phyloP scores from a whole-genome alignment of 371 early-diverging fungal genomes.

The Rhizomucor pusillus region DNA sequence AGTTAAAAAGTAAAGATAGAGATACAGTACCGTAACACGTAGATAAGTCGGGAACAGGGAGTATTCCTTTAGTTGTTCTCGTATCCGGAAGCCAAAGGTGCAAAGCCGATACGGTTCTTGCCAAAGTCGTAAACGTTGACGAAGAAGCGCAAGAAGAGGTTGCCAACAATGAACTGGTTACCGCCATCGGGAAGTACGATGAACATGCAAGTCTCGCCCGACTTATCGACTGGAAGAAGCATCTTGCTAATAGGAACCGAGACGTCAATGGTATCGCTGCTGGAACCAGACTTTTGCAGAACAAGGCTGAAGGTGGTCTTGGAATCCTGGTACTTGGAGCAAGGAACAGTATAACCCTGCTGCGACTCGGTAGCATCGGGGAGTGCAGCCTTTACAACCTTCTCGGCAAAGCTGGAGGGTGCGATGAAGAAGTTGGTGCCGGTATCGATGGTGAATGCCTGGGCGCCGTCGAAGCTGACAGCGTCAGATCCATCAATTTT shows the following conservation, averaged over 20 bases:
- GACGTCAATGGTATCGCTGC: background rate
- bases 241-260: conserved; percentile 10
- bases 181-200: conserved; percentile 10
- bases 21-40: too few relatives aligned
- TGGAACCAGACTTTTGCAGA: background rate
- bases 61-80: too few relatives aligned
- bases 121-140: conserved; percentile 37
- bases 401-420: conserved; percentile 15
- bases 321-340: conserved; percentile 5
- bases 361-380: background rate
- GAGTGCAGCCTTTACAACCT: conserved; percentile 14
- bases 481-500: background rate
- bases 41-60: too few relatives aligned
- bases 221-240: background rate
- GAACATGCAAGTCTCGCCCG: conserved; percentile 15
- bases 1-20: too few relatives aligned
- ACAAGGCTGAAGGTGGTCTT: conserved; percentile 15
- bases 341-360: conserved; percentile 15
- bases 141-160: conserved; percentile 27
- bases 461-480: background rate
- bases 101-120: conserved; percentile 30
- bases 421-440: conserved; percentile 35
- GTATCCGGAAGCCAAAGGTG: conserved; percentile 5
- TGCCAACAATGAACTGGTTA: conserved; percentile 26
- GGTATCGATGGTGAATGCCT: conserved; percentile 27